These are phyloP conservation scores for Cladosporium sphaerospermum DNA, from an alignment of 2,329 filamentous ascomycete genomes.

Conservation along the genomic window DNA sequence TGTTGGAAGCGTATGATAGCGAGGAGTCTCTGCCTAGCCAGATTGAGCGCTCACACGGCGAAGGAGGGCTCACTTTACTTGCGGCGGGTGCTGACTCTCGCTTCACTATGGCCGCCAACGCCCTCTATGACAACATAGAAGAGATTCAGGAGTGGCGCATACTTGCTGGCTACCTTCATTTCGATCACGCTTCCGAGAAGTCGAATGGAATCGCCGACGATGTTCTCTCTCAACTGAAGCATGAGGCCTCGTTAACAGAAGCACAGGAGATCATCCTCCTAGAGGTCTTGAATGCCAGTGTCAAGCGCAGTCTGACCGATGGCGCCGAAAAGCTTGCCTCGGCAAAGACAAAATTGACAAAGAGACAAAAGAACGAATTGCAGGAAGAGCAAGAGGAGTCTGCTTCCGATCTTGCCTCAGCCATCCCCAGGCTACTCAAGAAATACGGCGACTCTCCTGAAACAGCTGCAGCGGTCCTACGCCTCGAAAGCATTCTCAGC, in stretches of 20 bases:
- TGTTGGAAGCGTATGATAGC: slow-evolving; percentile 72
- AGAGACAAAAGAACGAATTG: slow-evolving; percentile 55
- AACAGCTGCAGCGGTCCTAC: slow-evolving; percentile 77
- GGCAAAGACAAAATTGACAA: slow-evolving; percentile 51
- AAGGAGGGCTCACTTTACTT: slow-evolving; percentile 46
- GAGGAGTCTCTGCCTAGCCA: slow-evolving; percentile 42
- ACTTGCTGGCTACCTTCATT: slow-evolving; percentile 82
- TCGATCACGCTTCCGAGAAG: slow-evolving; percentile 65
- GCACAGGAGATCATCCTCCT: slow-evolving; percentile 79
- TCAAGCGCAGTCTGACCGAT: slow-evolving; percentile 66
- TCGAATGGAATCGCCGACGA: slow-evolving; percentile 53
- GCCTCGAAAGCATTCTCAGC: slow-evolving; percentile 79
- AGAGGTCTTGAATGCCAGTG: slow-evolving; percentile 76
- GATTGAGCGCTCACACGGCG: slow-evolving; percentile 37
- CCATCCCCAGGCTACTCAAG: slow-evolving; percentile 79
- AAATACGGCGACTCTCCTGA: slow-evolving; percentile 89
- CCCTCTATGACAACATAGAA: slow-evolving; percentile 72
- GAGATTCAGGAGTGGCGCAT: slow-evolving; percentile 84
- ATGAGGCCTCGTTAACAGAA: slow-evolving; percentile 64
- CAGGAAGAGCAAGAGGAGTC: slow-evolving; percentile 70
- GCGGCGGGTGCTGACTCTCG: slow-evolving; percentile 67
- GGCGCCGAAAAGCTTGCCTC: slow-evolving; percentile 56
- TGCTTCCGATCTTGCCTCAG: slow-evolving; percentile 66
- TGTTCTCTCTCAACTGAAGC: slow-evolving; percentile 59
- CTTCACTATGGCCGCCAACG: slow-evolving; percentile 78